A percentile compares a stretch with the other conserved stretches of the same genome.
Conservation (phyloP, 176 grass and related monocot species). For the Stipa capillata region DNA sequence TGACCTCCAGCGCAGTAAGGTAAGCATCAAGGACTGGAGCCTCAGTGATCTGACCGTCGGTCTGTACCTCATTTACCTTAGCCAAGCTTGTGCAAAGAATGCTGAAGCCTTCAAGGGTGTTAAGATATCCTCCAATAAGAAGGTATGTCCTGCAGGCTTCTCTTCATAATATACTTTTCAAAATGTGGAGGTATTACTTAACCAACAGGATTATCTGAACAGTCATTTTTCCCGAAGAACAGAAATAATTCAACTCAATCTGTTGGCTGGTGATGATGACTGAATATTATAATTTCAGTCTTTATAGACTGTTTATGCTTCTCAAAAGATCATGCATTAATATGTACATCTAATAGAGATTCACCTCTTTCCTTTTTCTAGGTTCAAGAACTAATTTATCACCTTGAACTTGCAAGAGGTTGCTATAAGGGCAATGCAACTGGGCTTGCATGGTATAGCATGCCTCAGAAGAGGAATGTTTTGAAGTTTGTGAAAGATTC, state of each 20-base stretch:
- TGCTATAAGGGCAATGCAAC: constrained; percentile 68
- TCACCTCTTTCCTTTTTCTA: constrained; percentile 18
- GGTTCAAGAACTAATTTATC: constrained; percentile 87
- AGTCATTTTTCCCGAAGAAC: neutral
- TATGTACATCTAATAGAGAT: neutral
- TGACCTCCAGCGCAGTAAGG: constrained; percentile 79
- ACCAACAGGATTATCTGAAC: neutral
- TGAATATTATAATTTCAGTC: neutral
- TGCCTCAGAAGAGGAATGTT: constrained; percentile 84
- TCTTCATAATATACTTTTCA: neutral
- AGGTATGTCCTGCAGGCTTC: constrained; percentile 29
- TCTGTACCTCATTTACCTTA: constrained; percentile 92
- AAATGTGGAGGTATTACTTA: neutral
- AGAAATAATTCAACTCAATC: neutral
- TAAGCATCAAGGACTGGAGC: constrained; percentile 95
- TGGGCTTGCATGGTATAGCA: constrained; percentile 65
- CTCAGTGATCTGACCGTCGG: constrained; percentile 81
- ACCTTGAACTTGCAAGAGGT: constrained; percentile 81
- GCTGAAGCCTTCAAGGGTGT: constrained; percentile 59
- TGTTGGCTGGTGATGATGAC: neutral
- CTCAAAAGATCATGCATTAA: neutral
- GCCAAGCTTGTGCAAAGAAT: constrained; percentile 67
- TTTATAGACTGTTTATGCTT: neutral
- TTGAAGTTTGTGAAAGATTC: constrained; percentile 85
- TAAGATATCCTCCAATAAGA: constrained; percentile 64